Evolutionary conservation across 2,329 filamentous ascomycete genomes (phyloP), one percentile per base, ranked within the genome.

Genomic region (Exophiala sideris): DNA sequence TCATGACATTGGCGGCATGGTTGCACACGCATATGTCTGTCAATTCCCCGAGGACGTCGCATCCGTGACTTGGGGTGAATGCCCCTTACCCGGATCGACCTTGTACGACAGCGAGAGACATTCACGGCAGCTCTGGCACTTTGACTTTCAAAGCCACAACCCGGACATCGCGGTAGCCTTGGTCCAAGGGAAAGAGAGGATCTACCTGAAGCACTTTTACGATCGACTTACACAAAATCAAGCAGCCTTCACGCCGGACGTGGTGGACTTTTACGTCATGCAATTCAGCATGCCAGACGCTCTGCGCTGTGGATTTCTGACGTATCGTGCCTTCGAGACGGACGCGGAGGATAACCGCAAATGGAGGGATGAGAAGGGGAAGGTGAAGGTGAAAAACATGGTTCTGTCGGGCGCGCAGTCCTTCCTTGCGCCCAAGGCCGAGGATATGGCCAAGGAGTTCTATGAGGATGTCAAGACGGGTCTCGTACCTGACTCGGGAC

Each of bases 1-100:
- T 8, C 73, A 79, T 48, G 75, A 78, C 50, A 77, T 78, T 16
- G 73, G 75, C 12, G 74, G 73, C 39, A 77, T 77, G 73, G 69
- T 78, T 21, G 72, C 73, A 0, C 71, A 72, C 54, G 69, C 72
- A 3, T 74, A 74, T 53, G 73, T 70, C 3, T 60, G 65, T 1
- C 67, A 65, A 1, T 72, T 70, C 41, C 65, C 73, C 0, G 59
- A 52, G 1, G 18, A 46, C 67, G 1, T 56, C 66, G 34, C 66
- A 1, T 72, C 66, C 45, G 66, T 76, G 12, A 69, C 64, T 10
- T 75, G 70, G 71, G 73, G 71, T 11, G 73, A 76, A 59, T 74
- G 70, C 52, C 72, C 72, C 1, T 64, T 77, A 1, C 73, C 74
- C 0, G 68, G 71, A 2, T 51, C 51, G 24, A 50, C 33, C 11